Base-by-base conservation (phyloP, 2,329 filamentous ascomycete genomes). In the Trichoderma semiorbis region DNA sequence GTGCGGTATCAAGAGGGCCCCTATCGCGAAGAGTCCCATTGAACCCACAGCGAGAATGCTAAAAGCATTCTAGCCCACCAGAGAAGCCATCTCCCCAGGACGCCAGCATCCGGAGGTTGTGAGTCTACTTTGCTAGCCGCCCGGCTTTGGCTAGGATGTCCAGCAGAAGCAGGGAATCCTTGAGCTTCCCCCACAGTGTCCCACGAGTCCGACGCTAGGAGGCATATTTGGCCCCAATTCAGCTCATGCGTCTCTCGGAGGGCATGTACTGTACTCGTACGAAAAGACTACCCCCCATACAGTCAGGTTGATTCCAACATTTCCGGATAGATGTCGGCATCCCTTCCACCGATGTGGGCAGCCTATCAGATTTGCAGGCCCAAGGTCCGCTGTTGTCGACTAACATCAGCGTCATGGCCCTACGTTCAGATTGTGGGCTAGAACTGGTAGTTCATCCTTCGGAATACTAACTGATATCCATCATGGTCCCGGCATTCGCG, bases 181-280 rank as follows among this genome's bases (percentile, higher is more conserved):
- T 70, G 61, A 58, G 55, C 68, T 70, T 63, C 61, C 68, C 61
- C 68, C 68, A 64, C 68, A 70, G 60, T 32, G 60, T 55, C 64
- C 60, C 68, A 63, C 32, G 60, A 18, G 26, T 64, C 60, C 47
- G 68, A 70, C 68, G 47, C 68, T 64, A 70, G 60, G 68, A 62
- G 67, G 57, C 67, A 69, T 69, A 69, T 62, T 69, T 53, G 28
- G 39, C 67, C 57, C 67, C 67, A 62, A 47, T 69, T 30, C 57
- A 53, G 62, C 57, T 53, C 57, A 34, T 62, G 67, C 36, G 28
- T 68, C 26, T 50, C 66, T 57, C 66, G 36, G 36, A 68, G 7
- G 34, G n/a, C 26, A n/a, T 21, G 64, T 43, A 55, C 47, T 28
- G 64, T 43, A 55, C 30, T 39, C 36, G 39, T 43, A 55, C 47